Evolutionary conservation across 75 land plant genomes (phyloP).

Genomic region (Pinus taeda): DNA sequence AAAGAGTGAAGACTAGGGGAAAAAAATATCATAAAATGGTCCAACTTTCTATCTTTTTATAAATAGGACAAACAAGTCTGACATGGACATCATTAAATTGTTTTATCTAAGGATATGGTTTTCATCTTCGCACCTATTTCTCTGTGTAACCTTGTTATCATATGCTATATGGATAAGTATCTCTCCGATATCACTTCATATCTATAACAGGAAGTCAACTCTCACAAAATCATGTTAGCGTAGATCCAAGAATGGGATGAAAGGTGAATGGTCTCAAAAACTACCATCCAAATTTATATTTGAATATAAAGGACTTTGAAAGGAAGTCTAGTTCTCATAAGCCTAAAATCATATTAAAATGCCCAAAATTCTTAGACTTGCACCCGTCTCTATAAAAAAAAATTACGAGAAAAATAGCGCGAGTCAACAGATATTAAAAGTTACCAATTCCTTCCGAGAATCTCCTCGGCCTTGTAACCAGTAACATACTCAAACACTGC

Average conservation of each 20-base stretch:
- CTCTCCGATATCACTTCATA: not conserved
- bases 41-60: too few relatives aligned
- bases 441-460: slow-evolving; percentile 87
- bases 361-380: not conserved
- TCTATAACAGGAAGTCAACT: not conserved
- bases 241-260: not conserved
- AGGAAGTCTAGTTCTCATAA: not conserved
- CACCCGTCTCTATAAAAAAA: not conserved
- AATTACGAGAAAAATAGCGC: not conserved
- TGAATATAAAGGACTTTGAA: not conserved
- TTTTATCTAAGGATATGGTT: too few relatives aligned
- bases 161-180: too few relatives aligned
- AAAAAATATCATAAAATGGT: too few relatives aligned
- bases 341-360: not conserved
- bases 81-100: too few relatives aligned
- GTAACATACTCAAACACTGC: slow-evolving; percentile 75
- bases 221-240: not conserved
- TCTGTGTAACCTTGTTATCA: too few relatives aligned
- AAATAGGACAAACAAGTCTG: too few relatives aligned
- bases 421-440: not conserved
- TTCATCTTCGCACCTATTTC: too few relatives aligned
- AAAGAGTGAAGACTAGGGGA: too few relatives aligned
- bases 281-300: not conserved
- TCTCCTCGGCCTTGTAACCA: slow-evolving; percentile 85
- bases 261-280: not conserved